A percentile compares a stretch with the other conserved stretches of the same genome.
These are phyloP conservation scores for Colletotrichum kahawae DNA, from an alignment of 2,329 filamentous ascomycete genomes.

Conservation along the genomic window DNA sequence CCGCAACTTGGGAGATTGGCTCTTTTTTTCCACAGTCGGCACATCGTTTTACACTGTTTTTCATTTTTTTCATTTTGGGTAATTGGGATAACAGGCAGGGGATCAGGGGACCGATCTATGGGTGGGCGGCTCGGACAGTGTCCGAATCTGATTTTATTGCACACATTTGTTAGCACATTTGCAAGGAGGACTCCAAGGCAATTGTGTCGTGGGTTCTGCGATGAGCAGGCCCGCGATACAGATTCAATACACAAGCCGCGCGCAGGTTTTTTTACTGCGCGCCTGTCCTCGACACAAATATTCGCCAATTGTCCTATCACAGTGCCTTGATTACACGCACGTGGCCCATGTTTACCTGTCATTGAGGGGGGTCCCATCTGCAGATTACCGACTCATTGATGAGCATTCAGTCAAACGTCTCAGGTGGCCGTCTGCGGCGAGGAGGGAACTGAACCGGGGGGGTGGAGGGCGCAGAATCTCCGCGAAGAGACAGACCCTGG, in stretches of 20 bases:
- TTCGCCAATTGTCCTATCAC: background rate
- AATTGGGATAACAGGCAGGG: background rate
- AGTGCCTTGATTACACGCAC: background rate
- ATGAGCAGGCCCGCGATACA: background rate
- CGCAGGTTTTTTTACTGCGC: background rate
- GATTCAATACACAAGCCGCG: background rate
- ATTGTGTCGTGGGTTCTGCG: background rate
- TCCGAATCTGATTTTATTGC: constrained; percentile 15
- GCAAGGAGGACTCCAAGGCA: background rate
- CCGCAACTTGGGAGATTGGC: background rate
- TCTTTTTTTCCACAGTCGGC: background rate
- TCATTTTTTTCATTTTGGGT: background rate
- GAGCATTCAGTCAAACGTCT: background rate
- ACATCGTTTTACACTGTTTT: background rate
- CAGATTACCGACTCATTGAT: background rate
- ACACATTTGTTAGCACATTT: background rate
- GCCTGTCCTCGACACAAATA: background rate
- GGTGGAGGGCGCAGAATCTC: background rate
- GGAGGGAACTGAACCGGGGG: background rate
- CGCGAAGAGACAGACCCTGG: background rate
- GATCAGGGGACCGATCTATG: background rate
- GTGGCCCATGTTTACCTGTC: background rate
- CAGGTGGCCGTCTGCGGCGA: background rate
- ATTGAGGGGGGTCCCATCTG: background rate
- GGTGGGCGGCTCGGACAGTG: constrained; percentile 16